Base-by-base conservation (phyloP, 139 green algal genomes). In the Coelastrella sp. region DNA sequence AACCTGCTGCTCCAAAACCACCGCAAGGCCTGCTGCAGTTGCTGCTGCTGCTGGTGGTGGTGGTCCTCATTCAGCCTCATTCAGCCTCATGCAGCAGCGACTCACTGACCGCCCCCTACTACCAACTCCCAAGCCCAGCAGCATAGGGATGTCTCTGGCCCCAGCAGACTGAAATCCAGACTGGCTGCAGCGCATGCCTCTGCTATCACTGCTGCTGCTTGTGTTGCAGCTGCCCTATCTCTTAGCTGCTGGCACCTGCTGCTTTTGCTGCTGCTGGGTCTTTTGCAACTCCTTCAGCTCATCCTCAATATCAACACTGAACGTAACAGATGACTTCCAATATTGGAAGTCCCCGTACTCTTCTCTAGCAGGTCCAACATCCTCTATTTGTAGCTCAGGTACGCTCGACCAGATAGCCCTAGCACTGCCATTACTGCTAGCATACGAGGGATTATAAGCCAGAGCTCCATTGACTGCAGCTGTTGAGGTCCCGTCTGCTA, bases 301-400 rank as follows among this genome's bases (percentile, higher is more conserved):
- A 5, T 79, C 76, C 8, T 71, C 76, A 47, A 90, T 86, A 58
- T 90, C 77, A 3, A 88, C 83, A 22, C 14, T 32, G 54, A 90
- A 83, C 7, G 58, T 58, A n/a, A 89, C 61, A n/a, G 75, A 73
- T 0, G 86, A 64, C 61, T 68, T 57, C 86, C 86, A 90, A 64
- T 86, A 90, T 54, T 91, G 87, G 54, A 86, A 59, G 77, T 91
- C 87, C 5, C 60, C 73, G 47, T 82, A 91, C 87, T 91, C 87
- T 47, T 91, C 87, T 20, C 87, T 73, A 22, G 66, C 14, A 7
- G 87, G 87, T 7, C 77, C 87, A 7, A 87, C 87, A 61, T 79
- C 56, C 32, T 88, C 83, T 22, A 88, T 16, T 6, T 54, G 66
- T 23, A 80, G 13, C 5, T 22, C 66, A 88, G 54, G 20, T 57